Evolutionary conservation across 371 early-diverging fungal genomes (phyloP).

Genomic region (Mucor sp.): DNA sequence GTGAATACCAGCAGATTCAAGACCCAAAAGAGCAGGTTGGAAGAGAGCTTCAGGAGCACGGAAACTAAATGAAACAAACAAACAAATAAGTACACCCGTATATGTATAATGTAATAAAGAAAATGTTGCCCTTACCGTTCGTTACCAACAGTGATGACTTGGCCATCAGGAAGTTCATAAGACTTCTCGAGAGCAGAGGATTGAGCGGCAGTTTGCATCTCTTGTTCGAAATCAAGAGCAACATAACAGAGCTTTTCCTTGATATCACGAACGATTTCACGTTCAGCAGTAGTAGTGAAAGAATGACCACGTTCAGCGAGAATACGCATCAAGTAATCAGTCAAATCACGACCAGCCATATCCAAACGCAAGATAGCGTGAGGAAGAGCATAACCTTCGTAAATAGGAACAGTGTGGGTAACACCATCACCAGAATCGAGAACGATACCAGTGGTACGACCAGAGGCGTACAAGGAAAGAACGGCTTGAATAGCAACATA

Average conservation of each 20-base stretch:
- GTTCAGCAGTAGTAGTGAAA: slow-evolving; percentile 99
- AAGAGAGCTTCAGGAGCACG: slow-evolving; percentile 99
- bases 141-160: slow-evolving; percentile 97
- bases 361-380: slow-evolving; percentile 99
- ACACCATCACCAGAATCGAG: slow-evolving; percentile 99
- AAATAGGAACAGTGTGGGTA: slow-evolving; percentile 99
- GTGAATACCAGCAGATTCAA: slow-evolving; percentile 93
- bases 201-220: slow-evolving; percentile 94
- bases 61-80: slow-evolving; percentile 63
- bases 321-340: slow-evolving; percentile 96
- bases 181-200: slow-evolving; percentile 95
- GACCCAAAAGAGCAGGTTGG: slow-evolving; percentile 96
- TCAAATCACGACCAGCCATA: slow-evolving; percentile 95
- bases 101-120: not conserved
- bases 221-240: slow-evolving; percentile 98
- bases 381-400: slow-evolving; percentile 99
- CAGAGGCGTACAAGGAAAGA: slow-evolving; percentile 97
- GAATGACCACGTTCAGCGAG: slow-evolving; percentile 99
- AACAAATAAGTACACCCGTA: slow-evolving; percentile 2
- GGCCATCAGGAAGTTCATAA: slow-evolving; percentile 99
- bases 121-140: slow-evolving; percentile 66
- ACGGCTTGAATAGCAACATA: slow-evolving; percentile 99
- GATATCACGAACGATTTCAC: slow-evolving; percentile 99
- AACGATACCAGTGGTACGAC: slow-evolving; percentile 99
- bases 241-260: slow-evolving; percentile 99